Percentiles rank a stretch among this genome's conserved stretches.
phyloP scores from a whole-genome alignment of 192 early-diverging fungal species.

The Coemansia sp. region DNA sequence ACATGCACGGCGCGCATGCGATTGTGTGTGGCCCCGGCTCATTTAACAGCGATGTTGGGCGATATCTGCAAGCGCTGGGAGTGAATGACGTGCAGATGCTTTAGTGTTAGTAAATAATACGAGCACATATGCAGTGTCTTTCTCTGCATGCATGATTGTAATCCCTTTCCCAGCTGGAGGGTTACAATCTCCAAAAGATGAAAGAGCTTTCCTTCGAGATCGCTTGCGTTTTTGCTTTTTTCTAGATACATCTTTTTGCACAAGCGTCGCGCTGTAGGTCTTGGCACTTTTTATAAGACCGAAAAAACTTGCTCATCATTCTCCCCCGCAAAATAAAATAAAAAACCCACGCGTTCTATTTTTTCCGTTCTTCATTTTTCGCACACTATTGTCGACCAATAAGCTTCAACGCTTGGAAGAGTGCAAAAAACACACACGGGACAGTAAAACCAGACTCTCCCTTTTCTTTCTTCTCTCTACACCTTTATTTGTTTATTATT shows the following conservation, averaged over 20 bases:
- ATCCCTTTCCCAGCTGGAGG: no score
- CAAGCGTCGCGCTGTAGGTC: no score
- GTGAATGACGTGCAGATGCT: slow-evolving; percentile 18
- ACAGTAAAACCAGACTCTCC: not conserved
- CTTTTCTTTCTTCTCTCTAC: not conserved
- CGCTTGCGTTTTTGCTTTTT: no score
- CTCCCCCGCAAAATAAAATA: not conserved
- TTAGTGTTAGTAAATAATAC: no score
- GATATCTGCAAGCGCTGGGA: slow-evolving; percentile 19
- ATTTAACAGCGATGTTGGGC: slow-evolving; percentile 31
- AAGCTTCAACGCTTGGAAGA: not conserved
- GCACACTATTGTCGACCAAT: not conserved
- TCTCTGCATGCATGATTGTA: not conserved
- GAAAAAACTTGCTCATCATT: no score
- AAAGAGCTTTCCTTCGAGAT: no score
- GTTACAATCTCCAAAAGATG: not conserved
- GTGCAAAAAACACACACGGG: not conserved
- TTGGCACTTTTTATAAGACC: not conserved
- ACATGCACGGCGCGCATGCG: not conserved
- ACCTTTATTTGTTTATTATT: not conserved
- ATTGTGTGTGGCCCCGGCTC: slow-evolving; percentile 38
- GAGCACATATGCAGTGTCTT: not conserved
- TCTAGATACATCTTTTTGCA: no score
- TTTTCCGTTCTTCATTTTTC: slow-evolving; percentile 6
- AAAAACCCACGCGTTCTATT: not conserved